Evolutionary conservation across 164 flowering plant genomes (phyloP), one percentile per base, ranked within the genome.

Genomic region (Brasenia schreberi): DNA sequence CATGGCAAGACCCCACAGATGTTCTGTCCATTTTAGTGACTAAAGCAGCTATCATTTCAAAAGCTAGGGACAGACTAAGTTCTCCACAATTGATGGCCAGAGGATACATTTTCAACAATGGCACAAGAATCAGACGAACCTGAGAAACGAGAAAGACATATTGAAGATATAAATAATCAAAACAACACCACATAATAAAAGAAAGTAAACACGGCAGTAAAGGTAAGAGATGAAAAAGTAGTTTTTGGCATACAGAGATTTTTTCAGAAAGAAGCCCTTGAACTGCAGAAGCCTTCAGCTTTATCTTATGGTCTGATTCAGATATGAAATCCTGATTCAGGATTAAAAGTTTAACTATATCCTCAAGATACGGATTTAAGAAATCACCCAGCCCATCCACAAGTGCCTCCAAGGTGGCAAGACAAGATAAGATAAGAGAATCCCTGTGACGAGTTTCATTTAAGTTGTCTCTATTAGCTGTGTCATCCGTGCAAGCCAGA

Each of bases 281-380:
- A 14, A 90, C 82, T 2, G 53, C 65, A 63, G 85, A 92, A 63
- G 91, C 96, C 74, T 83, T 86, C 18, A 49, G 11, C 65, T 81
- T 84, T 73, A 87, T 61, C 77, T 86, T 93, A 60, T 16, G 67
- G 74, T 85, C 76, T 16, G 83, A 69, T 42, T 64, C 83, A 7
- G 81, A 75, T 43, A 77, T 67, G 75, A 71, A 85, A 67, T 77
- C 77, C 43, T 81, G 85, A 74, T 67, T 75, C 72, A 87, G 74
- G 67, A 90, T 85, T 78, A 93, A 0, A 65, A 93, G 77, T 64
- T 79, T 75, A 33, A 84, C 16, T 16, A 93, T 80, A 63, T 86
- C 87, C 62, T 75, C 78, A 69, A 93, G 87, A 75, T 87, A 90
- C n/a, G 97, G 98, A 64, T 77, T 93, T n/a, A 90, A 43, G 70